phyloP scores from a whole-genome alignment of 2,329 filamentous ascomycete species.

The Diplodia seriata region DNA sequence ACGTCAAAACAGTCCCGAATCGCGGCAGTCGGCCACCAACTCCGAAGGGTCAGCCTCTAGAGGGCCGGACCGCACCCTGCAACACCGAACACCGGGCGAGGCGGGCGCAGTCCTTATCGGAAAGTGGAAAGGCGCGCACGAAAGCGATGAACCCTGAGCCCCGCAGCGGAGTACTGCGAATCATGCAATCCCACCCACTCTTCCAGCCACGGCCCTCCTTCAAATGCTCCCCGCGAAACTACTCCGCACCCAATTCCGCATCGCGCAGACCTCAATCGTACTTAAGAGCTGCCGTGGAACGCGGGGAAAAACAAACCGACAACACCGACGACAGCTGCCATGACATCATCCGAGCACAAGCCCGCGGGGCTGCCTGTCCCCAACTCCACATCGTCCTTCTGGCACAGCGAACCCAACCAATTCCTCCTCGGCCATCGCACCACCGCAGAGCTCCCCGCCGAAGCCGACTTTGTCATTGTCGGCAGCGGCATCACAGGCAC shows the following conservation, averaged over 20 bases:
- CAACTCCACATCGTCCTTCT: slow-evolving; percentile 71
- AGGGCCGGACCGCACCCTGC: not conserved
- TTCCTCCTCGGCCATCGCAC: slow-evolving; percentile 72
- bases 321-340: slow-evolving; percentile 4
- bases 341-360: slow-evolving; percentile 29
- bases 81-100: slow-evolving; percentile 19
- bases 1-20: too few species aligned
- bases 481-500: slow-evolving; percentile 80
- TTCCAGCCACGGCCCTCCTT: not conserved
- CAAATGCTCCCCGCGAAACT: not conserved
- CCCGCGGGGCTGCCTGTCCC: slow-evolving; percentile 62
- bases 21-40: too few species aligned
- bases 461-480: slow-evolving; percentile 71
- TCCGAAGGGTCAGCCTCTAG: not conserved
- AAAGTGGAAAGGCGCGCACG: not conserved
- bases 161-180: slow-evolving; percentile 27
- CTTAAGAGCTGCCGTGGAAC: not conserved
- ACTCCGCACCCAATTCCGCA: not conserved
- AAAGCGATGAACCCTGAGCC: slow-evolving; percentile 5
- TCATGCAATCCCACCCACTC: slow-evolving; percentile 21
- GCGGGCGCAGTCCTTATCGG: slow-evolving; percentile 9
- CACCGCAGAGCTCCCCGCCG: slow-evolving; percentile 66
- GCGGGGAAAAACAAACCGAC: not conserved
- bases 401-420: slow-evolving; percentile 72
- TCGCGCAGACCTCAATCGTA: not conserved